phyloP scores from a whole-genome alignment of 116 monocot species.

The Trichopus zeylanicus region DNA sequence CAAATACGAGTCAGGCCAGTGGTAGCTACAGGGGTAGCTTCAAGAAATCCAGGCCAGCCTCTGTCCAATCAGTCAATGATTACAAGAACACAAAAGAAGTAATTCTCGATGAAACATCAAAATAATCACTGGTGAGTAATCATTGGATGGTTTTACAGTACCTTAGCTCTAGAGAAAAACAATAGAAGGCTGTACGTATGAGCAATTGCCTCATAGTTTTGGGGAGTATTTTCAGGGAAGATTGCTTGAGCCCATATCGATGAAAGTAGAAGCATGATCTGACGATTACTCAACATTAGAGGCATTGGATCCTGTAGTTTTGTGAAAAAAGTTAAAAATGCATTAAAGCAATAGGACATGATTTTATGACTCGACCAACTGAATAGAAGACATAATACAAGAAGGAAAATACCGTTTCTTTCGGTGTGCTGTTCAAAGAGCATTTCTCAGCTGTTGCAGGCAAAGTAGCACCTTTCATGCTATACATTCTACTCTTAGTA shows the following conservation, averaged over 20 bases:
- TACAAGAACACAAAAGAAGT: neutral
- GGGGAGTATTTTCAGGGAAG: conserved; percentile 70
- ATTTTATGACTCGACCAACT: neutral
- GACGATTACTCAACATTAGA: conserved; percentile 63
- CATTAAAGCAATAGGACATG: neutral
- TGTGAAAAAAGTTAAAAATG: conserved; percentile 1
- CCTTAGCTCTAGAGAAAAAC: conserved; percentile 81
- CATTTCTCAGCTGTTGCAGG: conserved; percentile 20
- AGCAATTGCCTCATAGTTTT: conserved; percentile 89
- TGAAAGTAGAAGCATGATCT: conserved; percentile 70
- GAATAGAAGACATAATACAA: neutral
- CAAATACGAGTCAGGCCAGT: too few species aligned
- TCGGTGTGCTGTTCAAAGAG: conserved; percentile 14
- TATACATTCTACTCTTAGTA: conserved; percentile 35
- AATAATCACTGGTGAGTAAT: neutral
- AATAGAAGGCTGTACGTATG: conserved; percentile 80
- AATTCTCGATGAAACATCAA: neutral
- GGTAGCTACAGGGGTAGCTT: too few species aligned
- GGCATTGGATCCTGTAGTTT: conserved; percentile 52
- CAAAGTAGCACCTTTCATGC: conserved; percentile 25
- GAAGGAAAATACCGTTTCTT: conserved; percentile 28
- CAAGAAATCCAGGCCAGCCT: too few species aligned
- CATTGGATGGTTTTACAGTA: conserved; percentile 6
- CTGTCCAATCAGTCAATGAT: too few species aligned
- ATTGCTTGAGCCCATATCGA: conserved; percentile 85